Percentiles rank a stretch among this genome's conserved stretches.
Conservation (phyloP, 768 basidiomycete genomes). For the Pholiota microspora region DNA sequence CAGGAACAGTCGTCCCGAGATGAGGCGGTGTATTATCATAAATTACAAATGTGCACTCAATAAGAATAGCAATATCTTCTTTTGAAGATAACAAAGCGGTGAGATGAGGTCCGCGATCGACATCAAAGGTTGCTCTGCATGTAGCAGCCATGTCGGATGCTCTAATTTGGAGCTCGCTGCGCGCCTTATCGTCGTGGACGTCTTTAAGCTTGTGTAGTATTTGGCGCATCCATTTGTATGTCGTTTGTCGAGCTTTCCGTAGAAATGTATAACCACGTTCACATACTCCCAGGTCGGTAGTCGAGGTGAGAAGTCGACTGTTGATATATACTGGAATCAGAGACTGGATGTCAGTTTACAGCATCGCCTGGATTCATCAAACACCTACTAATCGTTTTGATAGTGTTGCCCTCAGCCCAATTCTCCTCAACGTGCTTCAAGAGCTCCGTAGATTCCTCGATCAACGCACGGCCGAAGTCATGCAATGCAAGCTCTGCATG, state of each 20-base stretch:
- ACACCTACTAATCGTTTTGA: constrained; percentile 21
- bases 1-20: constrained; percentile 3
- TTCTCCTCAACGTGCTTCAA: constrained; percentile 35
- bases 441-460: constrained; percentile 33
- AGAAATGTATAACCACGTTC: constrained; percentile 24
- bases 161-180: constrained; percentile 18
- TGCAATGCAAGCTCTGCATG: constrained; percentile 34
- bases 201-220: constrained; percentile 22
- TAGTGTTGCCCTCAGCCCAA: constrained; percentile 31
- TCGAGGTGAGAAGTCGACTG: constrained; percentile 33
- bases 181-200: constrained; percentile 11
- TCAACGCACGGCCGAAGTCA: constrained; percentile 33
- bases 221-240: constrained; percentile 35
- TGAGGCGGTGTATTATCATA: constrained; percentile 27
- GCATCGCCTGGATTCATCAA: neutral
- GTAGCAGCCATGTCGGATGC: constrained; percentile 35
- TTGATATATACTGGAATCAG: constrained; percentile 31
- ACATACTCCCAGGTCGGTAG: constrained; percentile 11
- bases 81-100: constrained; percentile 19
- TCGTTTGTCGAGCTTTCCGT: constrained; percentile 26
- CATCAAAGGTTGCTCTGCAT: constrained; percentile 40
- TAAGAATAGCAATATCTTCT: constrained; percentile 24
- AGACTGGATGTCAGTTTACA: neutral
- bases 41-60: constrained; percentile 31
- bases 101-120: constrained; percentile 19